Evolutionary conservation across 1,284 basidiomycete species (phyloP), one percentile per base, ranked within the genome.

Genomic region (Trichosporon ovoides): DNA sequence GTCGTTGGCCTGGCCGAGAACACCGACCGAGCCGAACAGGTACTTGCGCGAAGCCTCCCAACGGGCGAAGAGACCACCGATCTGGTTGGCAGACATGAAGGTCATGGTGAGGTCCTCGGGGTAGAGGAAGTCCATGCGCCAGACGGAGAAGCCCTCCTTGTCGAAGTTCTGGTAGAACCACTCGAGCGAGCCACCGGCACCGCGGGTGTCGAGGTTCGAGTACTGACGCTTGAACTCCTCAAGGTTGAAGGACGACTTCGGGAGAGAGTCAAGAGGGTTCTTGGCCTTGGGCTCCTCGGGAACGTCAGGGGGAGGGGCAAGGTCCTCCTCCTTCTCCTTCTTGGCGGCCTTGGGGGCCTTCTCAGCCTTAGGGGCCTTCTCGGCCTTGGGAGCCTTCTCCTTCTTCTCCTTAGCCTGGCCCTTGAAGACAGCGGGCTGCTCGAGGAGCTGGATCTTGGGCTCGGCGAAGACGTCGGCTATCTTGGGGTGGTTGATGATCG

Each of bases 151-250:
- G 51, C 94, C 94, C 66, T 88, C 85, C 63, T 83, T 78, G 82
- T 97, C 94, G 78, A 85, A 93, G 88, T 92, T 87, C 77, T 90
- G 72, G 82, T 93, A 91, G 84, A 94, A 87, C 90, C 90, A 94
- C 48, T 71, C 68, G 56, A 78, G 62, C 40, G 74, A 72, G 75
- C 91, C 88, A 38, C 87, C 87, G 75, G 91, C 87, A 36, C 87
- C 88, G 59, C 89, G 85, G 38, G 94, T 97, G 58, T 97, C 94
- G 79, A 88, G 87, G 87, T 98, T 98, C 69, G 92, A 96, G 83
- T 98, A 98, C 59, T 89, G 87, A 56, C 92, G 87, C 81, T 98
- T 98, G 90, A 91, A 96, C 80, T 97, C 93, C 78, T 98, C 94
- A 59, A 98, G 86, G 81, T 93, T 92, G 82, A 97, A 89, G 14